These are phyloP conservation scores for Mayamaea pseudoterrestris DNA, from an alignment of 108 stramenopile genomes.

Conservation along the genomic window DNA sequence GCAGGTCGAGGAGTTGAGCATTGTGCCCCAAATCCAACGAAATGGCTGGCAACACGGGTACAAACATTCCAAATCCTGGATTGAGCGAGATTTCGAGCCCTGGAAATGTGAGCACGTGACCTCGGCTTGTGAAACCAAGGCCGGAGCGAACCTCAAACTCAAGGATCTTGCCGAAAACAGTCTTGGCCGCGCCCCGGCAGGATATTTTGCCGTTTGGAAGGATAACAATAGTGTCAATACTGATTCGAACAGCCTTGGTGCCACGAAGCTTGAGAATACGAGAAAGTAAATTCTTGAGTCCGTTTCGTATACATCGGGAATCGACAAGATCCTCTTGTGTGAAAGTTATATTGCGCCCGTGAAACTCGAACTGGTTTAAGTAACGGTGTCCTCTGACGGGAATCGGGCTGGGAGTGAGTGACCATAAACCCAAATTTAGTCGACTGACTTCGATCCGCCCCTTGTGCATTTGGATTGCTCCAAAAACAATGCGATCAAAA, in stretches of 20 bases:
- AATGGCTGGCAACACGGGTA: constrained; percentile 34
- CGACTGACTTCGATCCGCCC: constrained; percentile 11
- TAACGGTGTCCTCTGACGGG: no score
- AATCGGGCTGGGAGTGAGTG: no score
- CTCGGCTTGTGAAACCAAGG: constrained; percentile 16
- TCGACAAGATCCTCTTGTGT: constrained; percentile 24
- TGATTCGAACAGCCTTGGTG: background rate
- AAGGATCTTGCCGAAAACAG: constrained; percentile 15
- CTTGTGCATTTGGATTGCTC: constrained; percentile 12
- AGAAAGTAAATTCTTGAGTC: constrained; percentile 15
- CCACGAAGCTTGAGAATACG: constrained; percentile 14
- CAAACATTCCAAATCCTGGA: constrained; percentile 19
- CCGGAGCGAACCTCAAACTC: constrained; percentile 35
- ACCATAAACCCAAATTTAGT: constrained; percentile 18
- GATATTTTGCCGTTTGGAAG: constrained; percentile 21
- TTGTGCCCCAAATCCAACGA: constrained; percentile 39
- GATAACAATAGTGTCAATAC: background rate
- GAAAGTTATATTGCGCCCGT: constrained; percentile 19
- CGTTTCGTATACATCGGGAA: constrained; percentile 25
- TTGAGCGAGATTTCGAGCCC: constrained; percentile 30
- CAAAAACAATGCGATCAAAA: constrained; percentile 22
- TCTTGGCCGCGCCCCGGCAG: constrained; percentile 21
- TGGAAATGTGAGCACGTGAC: constrained; percentile 38
- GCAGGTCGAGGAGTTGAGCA: constrained; percentile 13
- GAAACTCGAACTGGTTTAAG: constrained; percentile 21